Conservation (phyloP, 352 stramenopile species). For the Aphanomyces euteiches region DNA sequence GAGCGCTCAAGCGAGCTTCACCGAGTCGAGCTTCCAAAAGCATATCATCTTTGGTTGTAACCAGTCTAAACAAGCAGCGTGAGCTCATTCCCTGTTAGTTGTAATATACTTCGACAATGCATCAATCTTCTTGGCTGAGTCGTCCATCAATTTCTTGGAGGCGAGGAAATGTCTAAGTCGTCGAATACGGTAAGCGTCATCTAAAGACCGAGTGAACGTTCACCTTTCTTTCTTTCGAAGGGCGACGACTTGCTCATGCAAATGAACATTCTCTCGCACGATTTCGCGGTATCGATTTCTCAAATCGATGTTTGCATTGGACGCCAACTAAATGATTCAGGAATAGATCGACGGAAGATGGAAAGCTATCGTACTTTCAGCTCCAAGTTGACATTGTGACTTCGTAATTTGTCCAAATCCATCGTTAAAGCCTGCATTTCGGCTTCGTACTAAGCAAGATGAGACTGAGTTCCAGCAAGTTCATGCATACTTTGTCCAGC, state of each 20-base stretch:
- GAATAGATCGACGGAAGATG: background rate
- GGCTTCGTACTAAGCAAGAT: conserved; percentile 50
- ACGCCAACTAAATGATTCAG: conserved; percentile 6
- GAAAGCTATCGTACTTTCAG: conserved; percentile 39
- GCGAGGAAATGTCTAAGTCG: conserved; percentile 52
- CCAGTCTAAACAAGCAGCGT: background rate
- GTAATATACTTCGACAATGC: conserved; percentile 16
- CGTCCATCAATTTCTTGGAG: conserved; percentile 54
- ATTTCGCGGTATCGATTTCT: conserved; percentile 64
- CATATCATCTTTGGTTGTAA: conserved; percentile 27
- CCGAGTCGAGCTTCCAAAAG: conserved; percentile 20
- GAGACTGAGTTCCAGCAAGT: background rate
- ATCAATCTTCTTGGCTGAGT: conserved; percentile 63
- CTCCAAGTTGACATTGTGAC: conserved; percentile 61
- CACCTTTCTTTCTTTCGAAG: conserved; percentile 59
- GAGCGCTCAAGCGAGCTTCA: conserved; percentile 24
- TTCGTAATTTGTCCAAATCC: conserved; percentile 56
- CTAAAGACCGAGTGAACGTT: background rate
- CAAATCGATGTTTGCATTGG: conserved; percentile 39
- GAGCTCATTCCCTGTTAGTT: too few species aligned
- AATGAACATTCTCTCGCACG: conserved; percentile 52
- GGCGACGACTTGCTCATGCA: conserved; percentile 55
- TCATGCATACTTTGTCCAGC: conserved; percentile 40
- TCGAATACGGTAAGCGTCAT: background rate
- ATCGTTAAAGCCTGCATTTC: conserved; percentile 51